Base-by-base conservation (phyloP, 1,284 basidiomycete species). In the Rhizoctonia solani region DNA sequence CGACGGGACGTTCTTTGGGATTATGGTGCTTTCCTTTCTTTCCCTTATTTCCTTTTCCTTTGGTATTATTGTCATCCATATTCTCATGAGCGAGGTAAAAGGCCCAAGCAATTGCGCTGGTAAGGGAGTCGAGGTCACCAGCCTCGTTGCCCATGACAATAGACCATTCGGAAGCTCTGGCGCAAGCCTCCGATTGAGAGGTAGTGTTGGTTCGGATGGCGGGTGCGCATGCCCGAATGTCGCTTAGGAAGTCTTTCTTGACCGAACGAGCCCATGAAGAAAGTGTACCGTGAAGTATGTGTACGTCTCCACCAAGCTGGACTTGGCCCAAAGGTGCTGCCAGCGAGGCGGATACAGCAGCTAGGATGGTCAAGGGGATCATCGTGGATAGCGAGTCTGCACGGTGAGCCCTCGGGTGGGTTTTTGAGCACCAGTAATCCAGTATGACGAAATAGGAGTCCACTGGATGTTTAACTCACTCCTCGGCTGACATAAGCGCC, bases 61-160 rank as follows among this genome's bases (percentile, higher is more conserved):
- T 46, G 42, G 34, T 9, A 21, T 52, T 47, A 19, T 46, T 19
- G 13, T 9, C 11, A 19, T 9, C 21, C 9, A 46, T 13, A 46
- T 23, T 21, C 41, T 61, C 58, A 21, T 61, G 58, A 8, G 58
- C 58, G 3, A 61, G 58, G 30, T 61, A 61, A 32, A 61, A 61
- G 11, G 58, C 44, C 58, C 58, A 61, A 14, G 58, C 58, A 27
- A 61, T 41, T 30, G 58, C 58, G 32, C 58, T 61, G 14, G 58
- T 61, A 14, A 61, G 47, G 11, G 58, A 61, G 25, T 61, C 58
- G 19, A 61, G 58, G 32, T 61, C 58, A 29, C 58, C 58, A 52
- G 58, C 58, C 46, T 61, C 58, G 58, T 61, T 61, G 58, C 58
- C 58, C 58, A 61, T 61, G 19, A 61, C 58, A 41, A 61, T 61